Evolutionary conservation across 2,329 filamentous ascomycete species (phyloP).

Genomic region (Neospermospora avenae): DNA sequence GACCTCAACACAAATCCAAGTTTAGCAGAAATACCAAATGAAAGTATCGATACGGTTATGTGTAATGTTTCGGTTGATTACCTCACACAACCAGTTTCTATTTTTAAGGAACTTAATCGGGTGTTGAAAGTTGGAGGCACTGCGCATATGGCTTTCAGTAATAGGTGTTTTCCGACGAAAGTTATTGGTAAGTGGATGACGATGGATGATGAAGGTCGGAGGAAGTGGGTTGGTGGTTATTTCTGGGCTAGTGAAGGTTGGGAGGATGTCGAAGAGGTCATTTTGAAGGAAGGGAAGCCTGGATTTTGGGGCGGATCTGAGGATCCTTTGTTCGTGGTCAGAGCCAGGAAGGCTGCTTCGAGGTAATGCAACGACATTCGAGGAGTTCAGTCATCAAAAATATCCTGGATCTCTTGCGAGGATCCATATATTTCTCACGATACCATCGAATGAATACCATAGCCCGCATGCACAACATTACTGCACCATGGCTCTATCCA

Average conservation of each 20-base stretch:
- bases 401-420: not conserved
- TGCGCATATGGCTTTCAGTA: slow-evolving; percentile 49
- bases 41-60: slow-evolving; percentile 43
- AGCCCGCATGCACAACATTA: not conserved
- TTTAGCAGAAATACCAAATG: slow-evolving; percentile 20
- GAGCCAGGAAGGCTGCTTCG: slow-evolving; percentile 27
- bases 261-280: slow-evolving; percentile 50
- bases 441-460: not conserved
- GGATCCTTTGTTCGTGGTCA: slow-evolving; percentile 45
- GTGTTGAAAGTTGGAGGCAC: slow-evolving; percentile 41
- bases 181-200: slow-evolving; percentile 47
- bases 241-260: slow-evolving; percentile 45
- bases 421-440: too few relatives aligned
- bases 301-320: slow-evolving; percentile 19
- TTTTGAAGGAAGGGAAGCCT: slow-evolving; percentile 41
- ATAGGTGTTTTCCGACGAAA: slow-evolving; percentile 53
- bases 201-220: slow-evolving; percentile 42
- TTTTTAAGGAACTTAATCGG: slow-evolving; percentile 41
- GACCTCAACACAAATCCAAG: slow-evolving; percentile 43
- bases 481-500: not conserved
- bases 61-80: slow-evolving; percentile 53
- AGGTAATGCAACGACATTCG: not conserved
- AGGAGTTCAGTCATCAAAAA: not conserved
- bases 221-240: slow-evolving; percentile 50
- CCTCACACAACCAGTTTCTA: slow-evolving; percentile 43